Conservation (phyloP, 129 eudicot genomes). For the Sambucus nigra region DNA sequence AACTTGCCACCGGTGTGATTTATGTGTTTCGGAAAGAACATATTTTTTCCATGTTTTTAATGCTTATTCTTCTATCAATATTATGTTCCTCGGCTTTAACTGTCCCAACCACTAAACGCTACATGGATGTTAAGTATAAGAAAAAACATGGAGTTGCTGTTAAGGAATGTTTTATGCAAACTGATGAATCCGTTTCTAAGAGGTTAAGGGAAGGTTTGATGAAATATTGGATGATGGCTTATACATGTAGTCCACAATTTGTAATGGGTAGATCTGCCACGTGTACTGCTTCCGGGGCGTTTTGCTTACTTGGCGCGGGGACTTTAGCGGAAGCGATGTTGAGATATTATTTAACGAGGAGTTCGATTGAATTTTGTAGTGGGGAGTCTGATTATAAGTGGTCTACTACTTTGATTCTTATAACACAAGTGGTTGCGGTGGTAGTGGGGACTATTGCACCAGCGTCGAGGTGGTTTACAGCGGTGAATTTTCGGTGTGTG, state of each 20-base stretch:
- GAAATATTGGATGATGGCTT: slow-evolving; percentile 20
- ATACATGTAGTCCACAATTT: slow-evolving; percentile 17
- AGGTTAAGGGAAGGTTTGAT: slow-evolving; percentile 15
- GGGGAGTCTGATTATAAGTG: slow-evolving; percentile 6
- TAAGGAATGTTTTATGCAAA: not conserved
- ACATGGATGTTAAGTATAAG: slow-evolving; percentile 16
- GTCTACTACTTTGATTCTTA: slow-evolving; percentile 9
- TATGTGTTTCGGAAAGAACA: not conserved
- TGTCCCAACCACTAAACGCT: slow-evolving; percentile 13
- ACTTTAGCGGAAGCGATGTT: slow-evolving; percentile 5
- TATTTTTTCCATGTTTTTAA: slow-evolving; percentile 3
- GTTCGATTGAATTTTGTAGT: not conserved
- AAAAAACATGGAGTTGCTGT: slow-evolving; percentile 6
- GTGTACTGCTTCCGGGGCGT: slow-evolving; percentile 9
- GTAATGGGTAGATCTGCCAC: slow-evolving; percentile 13
- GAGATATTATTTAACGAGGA: not conserved
- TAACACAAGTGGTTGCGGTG: slow-evolving; percentile 6
- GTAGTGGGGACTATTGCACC: slow-evolving; percentile 11
- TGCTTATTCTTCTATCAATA: slow-evolving; percentile 12
- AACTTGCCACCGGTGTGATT: slow-evolving; percentile 20
- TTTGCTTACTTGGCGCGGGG: slow-evolving; percentile 7
- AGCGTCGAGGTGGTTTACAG: slow-evolving; percentile 30
- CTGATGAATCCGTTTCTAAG: not conserved
- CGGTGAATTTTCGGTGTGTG: slow-evolving; percentile 34
- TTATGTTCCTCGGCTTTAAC: slow-evolving; percentile 19